These are phyloP conservation scores for Phytophthora chlamydospora DNA, from an alignment of 352 stramenopile genomes.

Conservation along the genomic window DNA sequence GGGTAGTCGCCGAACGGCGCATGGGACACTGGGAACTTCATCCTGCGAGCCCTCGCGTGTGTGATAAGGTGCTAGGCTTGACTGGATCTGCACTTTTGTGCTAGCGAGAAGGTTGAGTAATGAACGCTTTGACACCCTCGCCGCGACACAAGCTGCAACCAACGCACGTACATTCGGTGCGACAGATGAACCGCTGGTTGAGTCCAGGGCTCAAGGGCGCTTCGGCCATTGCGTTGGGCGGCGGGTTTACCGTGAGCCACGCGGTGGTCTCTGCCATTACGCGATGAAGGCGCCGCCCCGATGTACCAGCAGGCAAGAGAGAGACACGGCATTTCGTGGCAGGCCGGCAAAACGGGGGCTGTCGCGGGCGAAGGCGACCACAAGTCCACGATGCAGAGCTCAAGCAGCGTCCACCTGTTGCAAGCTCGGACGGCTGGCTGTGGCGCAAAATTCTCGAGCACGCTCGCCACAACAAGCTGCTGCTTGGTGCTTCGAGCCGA, in stretches of 20 bases:
- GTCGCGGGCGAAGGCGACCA: conserved; percentile 11
- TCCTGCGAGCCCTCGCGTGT: conserved; percentile 11
- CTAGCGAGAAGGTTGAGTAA: conserved; percentile 23
- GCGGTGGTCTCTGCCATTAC: conserved; percentile 16
- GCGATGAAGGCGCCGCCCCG: conserved; percentile 2
- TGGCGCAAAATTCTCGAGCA: conserved; percentile 15
- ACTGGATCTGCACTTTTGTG: background rate
- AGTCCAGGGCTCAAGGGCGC: conserved; percentile 15
- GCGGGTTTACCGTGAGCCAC: conserved; percentile 7
- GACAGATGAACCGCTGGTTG: conserved; percentile 28
- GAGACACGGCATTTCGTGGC: conserved; percentile 24
- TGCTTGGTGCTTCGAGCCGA: conserved; percentile 5
- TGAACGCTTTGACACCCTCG: conserved; percentile 12
- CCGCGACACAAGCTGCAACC: conserved; percentile 4
- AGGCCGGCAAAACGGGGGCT: background rate
- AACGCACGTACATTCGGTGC: conserved; percentile 18
- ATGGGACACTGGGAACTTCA: conserved; percentile 38
- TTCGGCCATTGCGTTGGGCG: conserved; percentile 3
- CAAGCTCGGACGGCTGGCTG: conserved; percentile 16
- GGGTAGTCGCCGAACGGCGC: conserved; percentile 34
- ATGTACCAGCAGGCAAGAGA: conserved; percentile 18
- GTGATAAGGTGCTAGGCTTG: background rate
- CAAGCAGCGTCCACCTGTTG: conserved; percentile 21
- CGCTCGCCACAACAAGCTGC: background rate
- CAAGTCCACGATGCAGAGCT: conserved; percentile 8